Evolutionary conservation across 148 eudicot genomes (phyloP), one percentile per base, ranked within the genome.

Genomic region (Amaranthus cruentus): DNA sequence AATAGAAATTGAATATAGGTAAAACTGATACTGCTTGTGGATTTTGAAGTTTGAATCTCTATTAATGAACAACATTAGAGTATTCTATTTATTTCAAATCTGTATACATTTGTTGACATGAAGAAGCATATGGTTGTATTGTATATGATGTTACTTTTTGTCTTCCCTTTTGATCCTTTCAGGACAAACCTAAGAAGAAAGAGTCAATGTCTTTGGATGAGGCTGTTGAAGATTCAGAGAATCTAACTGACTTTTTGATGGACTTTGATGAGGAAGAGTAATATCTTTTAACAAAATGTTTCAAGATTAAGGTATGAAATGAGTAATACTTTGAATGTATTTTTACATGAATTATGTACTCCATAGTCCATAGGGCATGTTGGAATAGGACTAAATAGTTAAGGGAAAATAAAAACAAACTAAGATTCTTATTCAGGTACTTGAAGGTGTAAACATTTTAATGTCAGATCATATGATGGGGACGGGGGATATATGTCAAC

Each of bases 151-250:
- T 56, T 52, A 12, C 3, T 4, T n/a, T 47, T 51, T 28, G 70
- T 15, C 51, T 43, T 72, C 2, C 73, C 15, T 21, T 64, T 53
- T 66, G 71, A 38, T 79, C 55, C 71, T 74, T 81, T 77, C 86
- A 94, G 96, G 88, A 75, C 48, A 90, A 91, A 76, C 86, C 97
- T 7, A 81, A 86, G 77, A 88, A 88, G 81, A 83, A 86, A 77
- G 73, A 82, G 43, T 67, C 78, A 70, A 47, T 88, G 93, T 86
- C 98, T 57, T 83, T 94, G 73, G 93, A 87, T 7, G 96, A 94
- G 76, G 98, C 98, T 68, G 70, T 89, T n/a, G 97, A 85, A 66
- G 98, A 94, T 74, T 91, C 98, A 7, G 97, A 90, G 66, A 94
- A 94, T 82, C 79, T 94, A 51, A 94, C 98, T n/a, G 98, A 94